Evolutionary conservation across 352 stramenopile species (phyloP).

Genomic region (Phytophthora crassamura): DNA sequence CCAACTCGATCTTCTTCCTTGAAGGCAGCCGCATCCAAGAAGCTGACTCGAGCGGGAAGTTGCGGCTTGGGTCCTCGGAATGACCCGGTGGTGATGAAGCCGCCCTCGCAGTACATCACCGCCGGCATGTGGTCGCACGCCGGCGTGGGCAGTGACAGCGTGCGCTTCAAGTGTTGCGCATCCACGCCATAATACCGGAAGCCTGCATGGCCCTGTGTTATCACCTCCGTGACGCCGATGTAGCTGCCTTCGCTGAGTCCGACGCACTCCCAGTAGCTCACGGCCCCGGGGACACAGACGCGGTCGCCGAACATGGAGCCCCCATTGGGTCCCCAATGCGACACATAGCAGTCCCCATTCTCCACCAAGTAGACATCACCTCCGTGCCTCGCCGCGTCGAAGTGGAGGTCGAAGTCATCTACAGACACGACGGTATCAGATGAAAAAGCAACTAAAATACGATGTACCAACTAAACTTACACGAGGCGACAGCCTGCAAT

Average conservation of each 20-base stretch:
- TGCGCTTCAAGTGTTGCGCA: slow-evolving; percentile 48
- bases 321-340: slow-evolving; percentile 49
- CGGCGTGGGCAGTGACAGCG: slow-evolving; percentile 55
- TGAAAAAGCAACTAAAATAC: background rate
- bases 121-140: slow-evolving; percentile 73
- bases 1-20: slow-evolving; percentile 62
- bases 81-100: slow-evolving; percentile 72
- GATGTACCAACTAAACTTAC: slow-evolving; percentile 34
- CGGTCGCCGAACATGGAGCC: slow-evolving; percentile 63
- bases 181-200: slow-evolving; percentile 51
- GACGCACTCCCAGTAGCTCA: slow-evolving; percentile 78
- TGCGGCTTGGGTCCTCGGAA: slow-evolving; percentile 61
- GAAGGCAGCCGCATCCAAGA: slow-evolving; percentile 58
- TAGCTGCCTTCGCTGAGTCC: slow-evolving; percentile 72
- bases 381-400: slow-evolving; percentile 48
- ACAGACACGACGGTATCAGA: background rate
- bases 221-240: slow-evolving; percentile 53
- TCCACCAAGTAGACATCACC: slow-evolving; percentile 56
- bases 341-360: slow-evolving; percentile 41
- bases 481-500: slow-evolving; percentile 57
- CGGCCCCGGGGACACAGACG: slow-evolving; percentile 38
- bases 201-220: slow-evolving; percentile 38
- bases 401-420: slow-evolving; percentile 62
- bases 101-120: slow-evolving; percentile 78
- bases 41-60: slow-evolving; percentile 46